These are phyloP conservation scores for Begonia masoniana DNA, from an alignment of 306 rosid species.

Conservation along the genomic window DNA sequence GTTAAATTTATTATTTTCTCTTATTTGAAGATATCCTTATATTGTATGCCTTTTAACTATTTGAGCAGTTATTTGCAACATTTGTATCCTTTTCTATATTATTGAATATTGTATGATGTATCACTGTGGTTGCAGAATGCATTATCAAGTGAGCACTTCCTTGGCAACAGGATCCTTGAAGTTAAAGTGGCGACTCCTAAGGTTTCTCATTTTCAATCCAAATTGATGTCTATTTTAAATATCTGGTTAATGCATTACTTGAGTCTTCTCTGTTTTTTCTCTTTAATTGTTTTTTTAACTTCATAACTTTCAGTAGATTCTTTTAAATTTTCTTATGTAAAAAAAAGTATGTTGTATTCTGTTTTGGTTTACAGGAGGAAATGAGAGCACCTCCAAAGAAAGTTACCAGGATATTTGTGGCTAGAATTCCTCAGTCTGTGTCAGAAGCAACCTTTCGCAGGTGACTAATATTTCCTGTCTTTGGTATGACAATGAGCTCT, in stretches of 20 bases:
- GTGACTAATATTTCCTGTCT: slow-evolving; percentile 19
- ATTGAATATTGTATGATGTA: neutral
- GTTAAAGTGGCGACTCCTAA: slow-evolving; percentile 98
- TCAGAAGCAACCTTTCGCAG: slow-evolving; percentile 76
- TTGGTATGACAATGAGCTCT: neutral
- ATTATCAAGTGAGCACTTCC: slow-evolving; percentile 68
- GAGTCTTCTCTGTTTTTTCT: neutral
- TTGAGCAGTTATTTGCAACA: neutral
- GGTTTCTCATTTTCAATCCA: slow-evolving; percentile 23
- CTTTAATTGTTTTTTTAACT: neutral
- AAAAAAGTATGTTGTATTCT: slow-evolving; percentile 4
- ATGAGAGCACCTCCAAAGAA: slow-evolving; percentile 82
- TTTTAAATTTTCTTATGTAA: no score
- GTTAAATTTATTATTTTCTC: neutral
- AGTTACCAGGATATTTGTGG: slow-evolving; percentile 89
- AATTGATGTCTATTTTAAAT: no score
- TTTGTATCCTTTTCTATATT: neutral
- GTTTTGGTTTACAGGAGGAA: slow-evolving; percentile 62
- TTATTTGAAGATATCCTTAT: neutral
- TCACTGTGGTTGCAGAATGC: slow-evolving; percentile 40
- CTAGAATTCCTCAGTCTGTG: slow-evolving; percentile 83
- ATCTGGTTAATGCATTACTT: neutral
- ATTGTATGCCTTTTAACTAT: neutral
- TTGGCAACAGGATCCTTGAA: slow-evolving; percentile 86
- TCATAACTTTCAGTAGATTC: neutral